These are phyloP conservation scores for Metarhizium brunneum DNA, from an alignment of 2,329 filamentous ascomycete species.

Conservation along the genomic window DNA sequence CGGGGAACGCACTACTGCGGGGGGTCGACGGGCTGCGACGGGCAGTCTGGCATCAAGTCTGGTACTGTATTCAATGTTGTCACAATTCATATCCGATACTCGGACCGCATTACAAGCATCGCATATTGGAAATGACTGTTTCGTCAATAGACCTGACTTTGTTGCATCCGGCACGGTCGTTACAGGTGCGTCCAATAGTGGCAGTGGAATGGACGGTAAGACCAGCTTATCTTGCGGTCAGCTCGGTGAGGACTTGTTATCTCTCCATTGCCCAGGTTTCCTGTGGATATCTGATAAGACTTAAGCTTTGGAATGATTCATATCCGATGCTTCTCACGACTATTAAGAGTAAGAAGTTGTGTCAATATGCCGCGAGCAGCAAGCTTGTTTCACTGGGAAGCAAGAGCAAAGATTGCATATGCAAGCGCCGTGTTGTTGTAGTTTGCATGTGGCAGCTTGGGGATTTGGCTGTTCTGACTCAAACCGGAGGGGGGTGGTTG, in stretches of 20 bases:
- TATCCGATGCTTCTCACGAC: background rate
- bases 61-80: background rate
- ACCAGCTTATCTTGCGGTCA: conserved; percentile 6
- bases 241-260: conserved; percentile 3
- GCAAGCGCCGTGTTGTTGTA: background rate
- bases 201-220: background rate
- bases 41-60: background rate
- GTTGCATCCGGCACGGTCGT: background rate
- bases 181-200: background rate
- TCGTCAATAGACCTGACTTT: too few relatives aligned
- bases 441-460: background rate
- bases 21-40: too few relatives aligned
- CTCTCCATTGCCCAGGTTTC: background rate
- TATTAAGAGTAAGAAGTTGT: too few relatives aligned
- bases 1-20: too few relatives aligned
- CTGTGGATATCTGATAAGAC: background rate
- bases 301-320: background rate
- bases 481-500: too few relatives aligned
- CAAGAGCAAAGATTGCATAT: background rate
- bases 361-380: too few relatives aligned
- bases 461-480: too few relatives aligned
- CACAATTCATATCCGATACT: background rate
- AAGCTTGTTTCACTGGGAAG: background rate
- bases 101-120: background rate
- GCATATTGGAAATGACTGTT: background rate